Percentiles rank a stretch among this genome's conserved stretches.
Conservation (phyloP, 2,329 filamentous ascomycete species). For the Penicillium sclerotiorum region DNA sequence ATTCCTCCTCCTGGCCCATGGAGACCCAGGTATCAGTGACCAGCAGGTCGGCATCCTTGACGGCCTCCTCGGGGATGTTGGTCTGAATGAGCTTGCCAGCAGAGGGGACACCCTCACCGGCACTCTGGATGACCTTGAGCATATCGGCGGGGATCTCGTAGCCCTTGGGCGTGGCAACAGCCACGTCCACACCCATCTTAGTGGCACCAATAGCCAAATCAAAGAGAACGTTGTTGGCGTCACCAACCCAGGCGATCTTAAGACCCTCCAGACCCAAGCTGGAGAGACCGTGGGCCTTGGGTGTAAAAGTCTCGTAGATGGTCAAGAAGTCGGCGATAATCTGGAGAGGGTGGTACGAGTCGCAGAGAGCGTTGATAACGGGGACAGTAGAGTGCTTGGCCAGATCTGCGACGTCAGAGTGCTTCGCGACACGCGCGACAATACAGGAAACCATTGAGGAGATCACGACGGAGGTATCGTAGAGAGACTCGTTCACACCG, state of each 20-base stretch:
- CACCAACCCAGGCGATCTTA: slow-evolving; percentile 94
- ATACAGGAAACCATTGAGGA: slow-evolving; percentile 90
- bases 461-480: slow-evolving; percentile 87
- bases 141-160: slow-evolving; percentile 81
- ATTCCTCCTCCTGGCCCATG: slow-evolving; percentile 94
- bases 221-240: slow-evolving; percentile 96
- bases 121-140: slow-evolving; percentile 69
- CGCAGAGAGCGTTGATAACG: slow-evolving; percentile 84
- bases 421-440: slow-evolving; percentile 75
- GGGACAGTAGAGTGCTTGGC: slow-evolving; percentile 75
- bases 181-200: slow-evolving; percentile 83
- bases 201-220: slow-evolving; percentile 85
- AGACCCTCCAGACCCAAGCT: slow-evolving; percentile 74
- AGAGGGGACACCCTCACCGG: slow-evolving; percentile 59
- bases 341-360: slow-evolving; percentile 91
- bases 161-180: slow-evolving; percentile 82
- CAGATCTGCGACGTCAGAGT: slow-evolving; percentile 72
- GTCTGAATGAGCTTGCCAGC: slow-evolving; percentile 74
- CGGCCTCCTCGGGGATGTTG: slow-evolving; percentile 76
- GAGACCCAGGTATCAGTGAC: slow-evolving; percentile 98
- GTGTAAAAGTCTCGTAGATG: slow-evolving; percentile 74
- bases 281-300: slow-evolving; percentile 40
- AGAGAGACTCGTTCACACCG: slow-evolving; percentile 90
- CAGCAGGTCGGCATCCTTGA: slow-evolving; percentile 83
- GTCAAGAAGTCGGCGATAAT: slow-evolving; percentile 93